phyloP scores from a whole-genome alignment of 371 early-diverging fungal genomes.

The Syncephalastrum monosporum region DNA sequence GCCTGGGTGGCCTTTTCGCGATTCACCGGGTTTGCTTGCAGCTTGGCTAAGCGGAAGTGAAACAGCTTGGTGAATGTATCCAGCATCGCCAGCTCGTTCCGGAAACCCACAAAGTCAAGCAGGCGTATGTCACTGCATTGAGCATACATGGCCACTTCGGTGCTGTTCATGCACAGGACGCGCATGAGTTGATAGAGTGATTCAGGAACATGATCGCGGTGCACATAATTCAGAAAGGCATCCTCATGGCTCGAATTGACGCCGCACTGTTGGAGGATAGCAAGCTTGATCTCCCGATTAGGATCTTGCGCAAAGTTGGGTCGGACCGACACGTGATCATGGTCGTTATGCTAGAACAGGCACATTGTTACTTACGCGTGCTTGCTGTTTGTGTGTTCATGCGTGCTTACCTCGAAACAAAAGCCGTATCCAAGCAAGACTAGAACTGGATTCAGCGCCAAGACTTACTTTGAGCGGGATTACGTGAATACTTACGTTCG shows the following conservation, averaged over 20 bases:
- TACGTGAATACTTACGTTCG: slow-evolving; percentile 57
- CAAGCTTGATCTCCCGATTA: slow-evolving; percentile 36
- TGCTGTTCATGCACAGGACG: slow-evolving; percentile 60
- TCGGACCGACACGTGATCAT: slow-evolving; percentile 50
- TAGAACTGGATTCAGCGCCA: slow-evolving; percentile 6
- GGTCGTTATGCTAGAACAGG: slow-evolving; percentile 36
- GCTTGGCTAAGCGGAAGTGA: slow-evolving; percentile 23
- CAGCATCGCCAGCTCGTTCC: slow-evolving; percentile 58
- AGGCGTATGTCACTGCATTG: slow-evolving; percentile 15
- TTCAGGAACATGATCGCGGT: slow-evolving; percentile 37
- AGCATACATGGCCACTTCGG: slow-evolving; percentile 34
- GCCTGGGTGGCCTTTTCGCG: slow-evolving; percentile 19
- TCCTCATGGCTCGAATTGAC: slow-evolving; percentile 33
- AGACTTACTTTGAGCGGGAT: not conserved
- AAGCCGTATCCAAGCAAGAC: slow-evolving; percentile 65
- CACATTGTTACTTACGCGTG: not conserved
- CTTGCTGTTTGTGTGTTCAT: not conserved
- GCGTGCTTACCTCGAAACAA: slow-evolving; percentile 45
- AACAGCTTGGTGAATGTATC: slow-evolving; percentile 33
- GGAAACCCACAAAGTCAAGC: slow-evolving; percentile 43
- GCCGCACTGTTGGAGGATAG: slow-evolving; percentile 38
- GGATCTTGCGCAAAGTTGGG: slow-evolving; percentile 64
- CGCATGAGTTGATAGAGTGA: slow-evolving; percentile 53
- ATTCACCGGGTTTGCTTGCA: slow-evolving; percentile 17
- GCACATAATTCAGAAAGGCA: slow-evolving; percentile 46